Percentiles rank a stretch among this genome's conserved stretches.
These are phyloP conservation scores for Elongisporangium undulatum DNA, from an alignment of 352 stramenopile species.

Conservation along the genomic window DNA sequence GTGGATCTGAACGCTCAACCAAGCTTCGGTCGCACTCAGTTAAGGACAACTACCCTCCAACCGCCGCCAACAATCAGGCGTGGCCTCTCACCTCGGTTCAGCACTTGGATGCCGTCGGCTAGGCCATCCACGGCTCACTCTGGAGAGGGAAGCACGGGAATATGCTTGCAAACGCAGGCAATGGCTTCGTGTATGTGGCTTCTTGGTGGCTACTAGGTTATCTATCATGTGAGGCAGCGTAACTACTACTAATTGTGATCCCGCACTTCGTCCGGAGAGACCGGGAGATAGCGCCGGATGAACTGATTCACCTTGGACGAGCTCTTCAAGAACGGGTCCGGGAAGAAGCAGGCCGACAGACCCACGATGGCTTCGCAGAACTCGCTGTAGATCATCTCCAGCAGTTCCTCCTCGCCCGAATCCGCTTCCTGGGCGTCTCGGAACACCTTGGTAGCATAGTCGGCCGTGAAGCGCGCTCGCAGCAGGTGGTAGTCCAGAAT, in stretches of 20 bases:
- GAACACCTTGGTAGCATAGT: slow-evolving; percentile 52
- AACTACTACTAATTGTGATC: slow-evolving; percentile 34
- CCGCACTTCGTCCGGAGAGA: slow-evolving; percentile 51
- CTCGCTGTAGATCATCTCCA: slow-evolving; percentile 72
- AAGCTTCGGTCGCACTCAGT: too few relatives aligned
- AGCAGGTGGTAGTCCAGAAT: slow-evolving; percentile 67
- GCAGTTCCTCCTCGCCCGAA: slow-evolving; percentile 21
- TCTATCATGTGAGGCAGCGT: too few relatives aligned
- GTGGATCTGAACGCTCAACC: too few relatives aligned
- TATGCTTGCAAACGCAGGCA: too few relatives aligned
- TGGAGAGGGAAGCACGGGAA: too few relatives aligned
- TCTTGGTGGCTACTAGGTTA: too few relatives aligned
- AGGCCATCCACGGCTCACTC: too few relatives aligned
- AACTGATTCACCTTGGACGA: slow-evolving; percentile 63
- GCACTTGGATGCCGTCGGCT: too few relatives aligned
- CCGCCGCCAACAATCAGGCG: too few relatives aligned
- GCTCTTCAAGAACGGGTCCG: slow-evolving; percentile 54
- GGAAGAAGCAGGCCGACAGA: slow-evolving; percentile 49
- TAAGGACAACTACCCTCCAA: too few relatives aligned
- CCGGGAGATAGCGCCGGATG: slow-evolving; percentile 57
- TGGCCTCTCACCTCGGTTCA: too few relatives aligned
- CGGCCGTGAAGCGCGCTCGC: slow-evolving; percentile 50
- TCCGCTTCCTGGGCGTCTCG: slow-evolving; percentile 57
- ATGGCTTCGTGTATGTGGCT: too few relatives aligned
- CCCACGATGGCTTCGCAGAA: slow-evolving; percentile 68